Percentiles rank a stretch among this genome's conserved stretches.
Conservation (phyloP, 2,329 filamentous ascomycete species). For the Aspergillus japonicus region DNA sequence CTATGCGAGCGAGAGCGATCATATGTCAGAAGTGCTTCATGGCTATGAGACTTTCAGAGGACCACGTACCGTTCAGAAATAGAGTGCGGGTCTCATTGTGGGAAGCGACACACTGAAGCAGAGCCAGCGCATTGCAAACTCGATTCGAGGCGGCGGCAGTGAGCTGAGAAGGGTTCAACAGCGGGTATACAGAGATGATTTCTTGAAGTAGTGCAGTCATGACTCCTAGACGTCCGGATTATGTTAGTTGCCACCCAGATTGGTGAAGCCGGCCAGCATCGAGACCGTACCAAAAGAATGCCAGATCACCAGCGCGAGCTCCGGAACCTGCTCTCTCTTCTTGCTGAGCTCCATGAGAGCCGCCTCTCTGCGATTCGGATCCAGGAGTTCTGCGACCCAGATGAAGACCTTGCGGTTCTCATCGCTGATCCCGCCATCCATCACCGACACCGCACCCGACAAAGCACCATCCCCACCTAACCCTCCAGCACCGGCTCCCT, state of each 20-base stretch:
- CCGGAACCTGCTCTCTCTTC: conserved; percentile 96
- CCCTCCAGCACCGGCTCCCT: conserved; percentile 44
- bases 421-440: conserved; percentile 73
- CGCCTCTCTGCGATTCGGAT: conserved; percentile 81
- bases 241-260: conserved; percentile 7
- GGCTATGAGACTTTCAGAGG: not conserved
- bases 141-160: conserved; percentile 96
- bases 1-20: conserved; percentile 47
- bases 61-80: conserved; percentile 78
- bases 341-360: conserved; percentile 95
- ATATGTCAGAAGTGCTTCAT: conserved; percentile 5
- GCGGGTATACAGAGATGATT: conserved; percentile 97
- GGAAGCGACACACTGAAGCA: conserved; percentile 94
- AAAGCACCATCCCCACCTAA: conserved; percentile 46
- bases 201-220: conserved; percentile 98
- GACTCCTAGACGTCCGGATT: conserved; percentile 61
- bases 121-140: conserved; percentile 93
- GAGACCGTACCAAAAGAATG: conserved; percentile 83
- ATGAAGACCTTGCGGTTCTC: conserved; percentile 90
- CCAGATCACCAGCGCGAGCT: conserved; percentile 94
- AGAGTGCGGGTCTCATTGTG: conserved; percentile 94
- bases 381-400: conserved; percentile 89
- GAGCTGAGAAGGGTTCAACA: conserved; percentile 93
- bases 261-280: conserved; percentile 3
- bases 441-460: conserved; percentile 36